phyloP scores from a whole-genome alignment of 257 asterid genomes.

The Eucommia ulmoides region DNA sequence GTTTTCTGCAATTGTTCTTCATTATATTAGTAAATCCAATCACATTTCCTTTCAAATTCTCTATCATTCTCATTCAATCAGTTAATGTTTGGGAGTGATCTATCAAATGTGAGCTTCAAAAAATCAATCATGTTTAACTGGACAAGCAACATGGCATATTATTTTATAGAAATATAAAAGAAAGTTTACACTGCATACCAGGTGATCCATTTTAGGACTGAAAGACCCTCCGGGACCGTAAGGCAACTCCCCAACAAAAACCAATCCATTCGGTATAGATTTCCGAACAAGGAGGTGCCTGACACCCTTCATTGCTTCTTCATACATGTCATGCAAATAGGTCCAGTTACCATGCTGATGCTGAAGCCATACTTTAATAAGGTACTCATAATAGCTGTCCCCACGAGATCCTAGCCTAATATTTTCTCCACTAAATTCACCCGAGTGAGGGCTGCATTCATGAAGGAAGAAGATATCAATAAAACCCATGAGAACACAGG shows the following conservation, averaged over 20 bases:
- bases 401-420: constrained; percentile 98
- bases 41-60: too few relatives aligned
- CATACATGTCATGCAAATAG: constrained; percentile 71
- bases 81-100: too few relatives aligned
- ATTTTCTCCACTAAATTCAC: constrained; percentile 74
- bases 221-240: constrained; percentile 53
- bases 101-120: too few relatives aligned
- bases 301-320: constrained; percentile 81
- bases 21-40: too few relatives aligned
- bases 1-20: too few relatives aligned
- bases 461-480: too few relatives aligned
- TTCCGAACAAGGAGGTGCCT: constrained; percentile 74
- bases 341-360: constrained; percentile 48
- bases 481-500: too few relatives aligned
- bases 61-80: too few relatives aligned
- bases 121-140: too few relatives aligned
- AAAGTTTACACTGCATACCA: constrained; percentile 36
- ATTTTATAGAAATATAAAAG: constrained; percentile 3
- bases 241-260: constrained; percentile 90
- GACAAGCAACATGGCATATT: too few relatives aligned
- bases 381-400: constrained; percentile 96
- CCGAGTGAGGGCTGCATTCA: constrained; percentile 75
- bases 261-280: constrained; percentile 75
- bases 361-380: constrained; percentile 90
- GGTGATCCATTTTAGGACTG: constrained; percentile 99